These are phyloP conservation scores for Starmerella davenportii DNA, from an alignment of 805 yeast species.

Conservation along the genomic window DNA sequence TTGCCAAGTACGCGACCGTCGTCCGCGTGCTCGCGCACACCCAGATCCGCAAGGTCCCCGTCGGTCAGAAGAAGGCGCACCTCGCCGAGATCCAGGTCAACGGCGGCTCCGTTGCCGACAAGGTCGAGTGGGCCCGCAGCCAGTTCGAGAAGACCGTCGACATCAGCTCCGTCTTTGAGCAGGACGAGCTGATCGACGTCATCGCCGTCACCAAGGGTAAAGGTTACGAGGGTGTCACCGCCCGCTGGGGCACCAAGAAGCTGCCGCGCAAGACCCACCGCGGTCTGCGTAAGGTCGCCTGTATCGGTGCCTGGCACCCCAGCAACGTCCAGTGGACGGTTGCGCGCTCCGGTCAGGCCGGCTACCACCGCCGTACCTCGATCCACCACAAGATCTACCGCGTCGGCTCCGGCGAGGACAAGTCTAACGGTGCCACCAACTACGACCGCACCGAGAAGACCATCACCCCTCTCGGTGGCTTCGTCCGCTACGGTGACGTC, in stretches of 20 bases:
- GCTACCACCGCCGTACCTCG: conserved; percentile 99
- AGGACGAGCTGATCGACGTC: conserved; percentile 96
- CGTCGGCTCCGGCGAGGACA: conserved; percentile 92
- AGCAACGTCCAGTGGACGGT: conserved; percentile 99
- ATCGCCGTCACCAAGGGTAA: conserved; percentile 99
- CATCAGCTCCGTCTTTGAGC: conserved; percentile 91
- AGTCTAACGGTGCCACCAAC: conserved; percentile 84
- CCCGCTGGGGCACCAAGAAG: conserved; percentile 99
- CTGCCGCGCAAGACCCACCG: conserved; percentile 99
- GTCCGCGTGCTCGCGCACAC: conserved; percentile 99
- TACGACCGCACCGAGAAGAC: conserved; percentile 99
- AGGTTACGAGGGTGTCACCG: conserved; percentile 99
- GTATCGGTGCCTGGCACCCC: conserved; percentile 99
- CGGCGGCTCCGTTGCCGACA: conserved; percentile 97
- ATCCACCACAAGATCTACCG: conserved; percentile 99
- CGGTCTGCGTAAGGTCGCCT: conserved; percentile 99
- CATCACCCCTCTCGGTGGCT: conserved; percentile 99
- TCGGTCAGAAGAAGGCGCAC: conserved; percentile 98
- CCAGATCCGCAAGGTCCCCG: conserved; percentile 98
- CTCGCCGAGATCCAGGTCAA: conserved; percentile 98
- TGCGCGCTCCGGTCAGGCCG: conserved; percentile 99
- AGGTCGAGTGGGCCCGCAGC: conserved; percentile 96
- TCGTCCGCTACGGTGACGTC: conserved; percentile 96
- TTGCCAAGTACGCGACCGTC: conserved; percentile 92
- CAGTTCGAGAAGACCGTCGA: conserved; percentile 98